These are phyloP conservation scores for Ceriops tagal DNA, from an alignment of 345 rosid species.

Conservation along the genomic window DNA sequence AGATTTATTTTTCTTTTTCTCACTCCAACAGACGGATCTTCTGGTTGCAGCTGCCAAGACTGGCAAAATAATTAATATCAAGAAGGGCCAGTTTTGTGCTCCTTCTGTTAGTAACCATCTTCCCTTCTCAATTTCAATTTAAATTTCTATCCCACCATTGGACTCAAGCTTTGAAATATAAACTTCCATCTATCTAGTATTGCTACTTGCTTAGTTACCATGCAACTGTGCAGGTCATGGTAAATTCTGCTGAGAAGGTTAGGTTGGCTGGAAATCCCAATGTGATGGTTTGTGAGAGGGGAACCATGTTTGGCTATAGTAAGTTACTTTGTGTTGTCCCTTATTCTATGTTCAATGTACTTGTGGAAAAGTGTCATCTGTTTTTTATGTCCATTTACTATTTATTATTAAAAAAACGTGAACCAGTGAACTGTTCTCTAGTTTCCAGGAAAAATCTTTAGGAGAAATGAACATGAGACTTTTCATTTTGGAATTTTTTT, in stretches of 20 bases:
- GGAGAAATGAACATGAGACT: too few species aligned
- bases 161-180: constrained; percentile 4
- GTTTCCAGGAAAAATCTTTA: too few species aligned
- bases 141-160: constrained; percentile 10
- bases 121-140: constrained; percentile 10
- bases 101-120: constrained; percentile 58
- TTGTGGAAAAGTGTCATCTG: background rate
- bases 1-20: constrained; percentile 6
- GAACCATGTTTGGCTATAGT: constrained; percentile 99
- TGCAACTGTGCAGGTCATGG: constrained; percentile 65
- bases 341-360: background rate
- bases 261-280: constrained; percentile 89
- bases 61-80: constrained; percentile 85
- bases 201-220: constrained; percentile 12
- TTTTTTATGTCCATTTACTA: background rate
- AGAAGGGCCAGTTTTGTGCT: constrained; percentile 97
- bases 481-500: too few species aligned
- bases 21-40: constrained; percentile 76
- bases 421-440: background rate
- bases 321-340: constrained; percentile 33
- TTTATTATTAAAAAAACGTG: background rate
- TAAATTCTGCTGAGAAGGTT: constrained; percentile 82
- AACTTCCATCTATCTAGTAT: constrained; percentile 3
- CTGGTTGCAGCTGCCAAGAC: constrained; percentile 94
- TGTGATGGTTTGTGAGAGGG: constrained; percentile 97